These are phyloP conservation scores for Microstroma glucosiphilum DNA, from an alignment of 1,284 basidiomycete species.

Conservation along the genomic window DNA sequence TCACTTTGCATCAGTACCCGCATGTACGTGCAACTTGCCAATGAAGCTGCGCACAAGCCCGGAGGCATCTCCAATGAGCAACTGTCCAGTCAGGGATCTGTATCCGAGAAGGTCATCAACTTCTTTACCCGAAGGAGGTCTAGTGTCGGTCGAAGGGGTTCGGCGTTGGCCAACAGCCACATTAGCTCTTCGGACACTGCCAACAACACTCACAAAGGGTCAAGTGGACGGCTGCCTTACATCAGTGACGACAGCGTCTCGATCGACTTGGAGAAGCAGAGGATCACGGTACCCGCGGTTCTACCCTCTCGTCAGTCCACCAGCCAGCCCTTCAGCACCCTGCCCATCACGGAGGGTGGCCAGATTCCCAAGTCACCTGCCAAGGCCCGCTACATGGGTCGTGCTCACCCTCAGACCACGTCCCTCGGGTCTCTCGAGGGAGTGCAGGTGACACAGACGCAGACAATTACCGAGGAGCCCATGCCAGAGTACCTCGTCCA, in stretches of 20 bases:
- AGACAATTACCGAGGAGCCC: neutral
- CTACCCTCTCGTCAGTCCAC: neutral
- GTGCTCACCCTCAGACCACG: neutral
- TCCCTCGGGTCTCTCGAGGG: neutral
- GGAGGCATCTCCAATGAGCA: slow-evolving; percentile 18
- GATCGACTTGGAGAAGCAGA: neutral
- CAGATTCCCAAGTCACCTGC: neutral
- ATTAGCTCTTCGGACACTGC: neutral
- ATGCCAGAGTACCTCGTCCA: neutral
- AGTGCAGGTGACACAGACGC: neutral
- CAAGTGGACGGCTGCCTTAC: too few species aligned
- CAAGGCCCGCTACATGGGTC: neutral
- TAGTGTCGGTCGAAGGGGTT: neutral
- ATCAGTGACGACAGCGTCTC: neutral
- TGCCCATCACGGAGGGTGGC: neutral
- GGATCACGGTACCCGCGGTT: neutral
- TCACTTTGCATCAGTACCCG: slow-evolving; percentile 30
- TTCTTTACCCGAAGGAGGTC: slow-evolving; percentile 5
- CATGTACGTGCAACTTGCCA: slow-evolving; percentile 29
- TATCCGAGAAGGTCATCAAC: slow-evolving; percentile 7
- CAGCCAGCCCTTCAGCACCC: too few species aligned
- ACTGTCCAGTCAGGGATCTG: neutral
- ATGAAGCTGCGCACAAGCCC: slow-evolving; percentile 25
- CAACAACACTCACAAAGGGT: neutral
- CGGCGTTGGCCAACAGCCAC: neutral